phyloP scores from a whole-genome alignment of 2,329 filamentous ascomycete genomes.

The Sporothrix mexicana region DNA sequence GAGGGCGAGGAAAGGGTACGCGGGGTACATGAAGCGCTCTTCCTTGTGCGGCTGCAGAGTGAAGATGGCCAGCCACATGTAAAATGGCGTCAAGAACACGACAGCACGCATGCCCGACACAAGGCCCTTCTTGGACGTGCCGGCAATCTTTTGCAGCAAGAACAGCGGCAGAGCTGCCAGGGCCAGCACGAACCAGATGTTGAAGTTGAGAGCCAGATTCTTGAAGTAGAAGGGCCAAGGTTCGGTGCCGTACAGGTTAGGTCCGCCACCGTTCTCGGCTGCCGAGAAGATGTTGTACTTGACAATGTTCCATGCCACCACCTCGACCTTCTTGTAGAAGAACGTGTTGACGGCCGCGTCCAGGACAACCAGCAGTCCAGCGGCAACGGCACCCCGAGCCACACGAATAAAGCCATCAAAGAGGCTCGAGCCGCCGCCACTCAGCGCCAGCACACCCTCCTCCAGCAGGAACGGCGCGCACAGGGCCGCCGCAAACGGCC shows the following conservation, averaged over 20 bases:
- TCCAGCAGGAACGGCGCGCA: slow-evolving; percentile 81
- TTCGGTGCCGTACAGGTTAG: slow-evolving; percentile 92
- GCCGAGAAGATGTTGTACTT: slow-evolving; percentile 92
- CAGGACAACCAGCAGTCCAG: slow-evolving; percentile 61
- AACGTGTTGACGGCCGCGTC: slow-evolving; percentile 78
- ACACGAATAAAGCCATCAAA: slow-evolving; percentile 66
- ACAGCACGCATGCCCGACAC: slow-evolving; percentile 75
- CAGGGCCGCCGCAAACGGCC: slow-evolving; percentile 90
- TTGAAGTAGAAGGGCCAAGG: slow-evolving; percentile 96
- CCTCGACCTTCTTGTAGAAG: slow-evolving; percentile 79
- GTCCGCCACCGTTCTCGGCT: slow-evolving; percentile 77
- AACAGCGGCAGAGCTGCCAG: slow-evolving; percentile 76
- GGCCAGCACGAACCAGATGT: slow-evolving; percentile 87
- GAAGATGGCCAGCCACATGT: slow-evolving; percentile 93
- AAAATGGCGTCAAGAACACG: slow-evolving; percentile 84
- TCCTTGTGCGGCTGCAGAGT: slow-evolving; percentile 95
- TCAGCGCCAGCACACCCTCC: slow-evolving; percentile 63
- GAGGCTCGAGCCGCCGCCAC: slow-evolving; percentile 64
- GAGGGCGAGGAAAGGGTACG: slow-evolving; percentile 86
- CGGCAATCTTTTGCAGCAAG: slow-evolving; percentile 70
- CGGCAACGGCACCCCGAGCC: slow-evolving; percentile 69
- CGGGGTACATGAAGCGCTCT: slow-evolving; percentile 98
- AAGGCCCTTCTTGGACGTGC: slow-evolving; percentile 65
- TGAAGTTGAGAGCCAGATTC: slow-evolving; percentile 92
- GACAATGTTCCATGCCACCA: slow-evolving; percentile 91